Conservation (phyloP, 2,329 filamentous ascomycete species). For the Fusarium ambrosium region DNA sequence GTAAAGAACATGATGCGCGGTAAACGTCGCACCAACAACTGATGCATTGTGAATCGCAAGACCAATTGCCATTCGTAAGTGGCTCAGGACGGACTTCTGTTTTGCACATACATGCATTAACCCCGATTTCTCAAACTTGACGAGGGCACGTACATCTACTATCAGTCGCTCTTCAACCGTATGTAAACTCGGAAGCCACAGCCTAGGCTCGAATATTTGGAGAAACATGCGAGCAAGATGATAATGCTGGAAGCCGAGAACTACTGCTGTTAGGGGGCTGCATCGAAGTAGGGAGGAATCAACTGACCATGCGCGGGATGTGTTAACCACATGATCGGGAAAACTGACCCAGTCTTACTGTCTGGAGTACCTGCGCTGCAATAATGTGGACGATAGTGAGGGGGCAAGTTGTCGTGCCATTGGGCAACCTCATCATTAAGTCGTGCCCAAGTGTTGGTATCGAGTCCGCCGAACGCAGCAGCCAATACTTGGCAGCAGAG, state of each 20-base stretch:
- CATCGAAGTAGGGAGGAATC: too few species aligned
- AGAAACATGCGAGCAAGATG: background rate
- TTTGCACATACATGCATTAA: background rate
- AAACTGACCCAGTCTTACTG: background rate
- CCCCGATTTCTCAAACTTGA: background rate
- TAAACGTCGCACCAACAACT: background rate
- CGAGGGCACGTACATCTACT: background rate
- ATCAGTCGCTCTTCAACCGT: background rate
- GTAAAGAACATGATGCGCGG: background rate
- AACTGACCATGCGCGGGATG: background rate
- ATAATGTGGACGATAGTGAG: background rate
- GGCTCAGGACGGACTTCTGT: background rate
- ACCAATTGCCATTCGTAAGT: background rate
- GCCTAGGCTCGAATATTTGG: background rate
- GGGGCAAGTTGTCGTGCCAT: background rate
- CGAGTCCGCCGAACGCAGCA: background rate
- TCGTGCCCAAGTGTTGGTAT: background rate
- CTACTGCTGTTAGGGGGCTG: background rate
- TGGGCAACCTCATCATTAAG: background rate
- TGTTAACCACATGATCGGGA: background rate
- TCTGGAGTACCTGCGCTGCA: background rate
- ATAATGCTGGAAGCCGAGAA: background rate
- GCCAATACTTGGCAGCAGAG: background rate
- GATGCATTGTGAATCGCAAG: background rate
- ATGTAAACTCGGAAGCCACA: background rate